Percentiles rank a stretch among this genome's conserved stretches.
Conservation (phyloP, 768 basidiomycete genomes). For the Dacryopinax primogenitus region DNA sequence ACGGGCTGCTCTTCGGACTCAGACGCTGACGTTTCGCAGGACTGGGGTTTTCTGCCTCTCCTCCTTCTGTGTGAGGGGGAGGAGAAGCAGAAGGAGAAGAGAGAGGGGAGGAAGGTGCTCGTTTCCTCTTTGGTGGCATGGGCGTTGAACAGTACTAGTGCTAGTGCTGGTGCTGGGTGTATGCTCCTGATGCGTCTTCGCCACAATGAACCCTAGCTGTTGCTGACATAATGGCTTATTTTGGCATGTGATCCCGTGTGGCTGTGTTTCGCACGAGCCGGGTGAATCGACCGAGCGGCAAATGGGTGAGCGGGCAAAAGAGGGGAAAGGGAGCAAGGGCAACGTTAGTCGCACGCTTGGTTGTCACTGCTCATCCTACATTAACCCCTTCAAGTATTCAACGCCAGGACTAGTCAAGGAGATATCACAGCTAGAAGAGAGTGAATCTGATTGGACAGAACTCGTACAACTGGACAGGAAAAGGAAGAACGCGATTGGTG, state of each 20-base stretch:
- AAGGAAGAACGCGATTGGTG: no score
- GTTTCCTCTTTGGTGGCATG: background rate
- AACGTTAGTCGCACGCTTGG: no score
- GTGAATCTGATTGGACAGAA: no score
- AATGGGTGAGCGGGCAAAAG: background rate
- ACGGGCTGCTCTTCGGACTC: conserved; percentile 3
- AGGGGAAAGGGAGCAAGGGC: no score
- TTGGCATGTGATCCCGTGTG: background rate
- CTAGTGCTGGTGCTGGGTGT: background rate
- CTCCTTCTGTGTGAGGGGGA: background rate
- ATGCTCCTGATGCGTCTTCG: no score
- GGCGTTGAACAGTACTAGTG: background rate
- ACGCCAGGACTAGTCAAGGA: no score
- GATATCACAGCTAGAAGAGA: no score
- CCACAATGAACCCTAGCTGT: no score
- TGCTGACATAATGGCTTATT: no score
- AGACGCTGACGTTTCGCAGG: background rate
- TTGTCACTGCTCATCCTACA: no score
- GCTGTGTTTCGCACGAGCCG: background rate
- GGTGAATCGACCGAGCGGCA: background rate
- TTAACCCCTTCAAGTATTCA: no score
- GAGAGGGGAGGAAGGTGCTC: background rate
- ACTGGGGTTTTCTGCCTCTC: background rate
- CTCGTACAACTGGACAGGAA: no score
- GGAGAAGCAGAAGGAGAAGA: background rate